phyloP scores from a whole-genome alignment of 2,329 filamentous ascomycete species.

The Emmonsia crescens region DNA sequence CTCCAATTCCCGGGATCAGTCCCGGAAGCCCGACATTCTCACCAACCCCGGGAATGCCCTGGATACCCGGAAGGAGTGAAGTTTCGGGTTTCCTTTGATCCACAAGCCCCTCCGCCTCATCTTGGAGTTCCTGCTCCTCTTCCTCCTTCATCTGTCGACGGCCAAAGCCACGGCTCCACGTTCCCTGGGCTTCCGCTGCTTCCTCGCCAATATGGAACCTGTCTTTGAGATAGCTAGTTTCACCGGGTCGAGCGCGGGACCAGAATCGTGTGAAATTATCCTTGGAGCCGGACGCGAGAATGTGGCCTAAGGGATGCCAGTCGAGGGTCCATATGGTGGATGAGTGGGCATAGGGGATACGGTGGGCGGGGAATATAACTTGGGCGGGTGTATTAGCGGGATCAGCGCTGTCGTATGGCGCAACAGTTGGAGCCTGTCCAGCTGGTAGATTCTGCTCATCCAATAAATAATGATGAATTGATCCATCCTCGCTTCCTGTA shows the following conservation, averaged over 20 bases:
- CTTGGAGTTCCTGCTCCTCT: conserved; percentile 85
- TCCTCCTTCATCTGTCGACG: conserved; percentile 75
- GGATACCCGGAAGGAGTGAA: conserved; percentile 41
- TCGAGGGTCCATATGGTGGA: conserved; percentile 96
- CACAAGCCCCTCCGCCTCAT: conserved; percentile 83
- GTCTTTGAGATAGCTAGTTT: conserved; percentile 75
- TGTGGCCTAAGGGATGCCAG: conserved; percentile 94
- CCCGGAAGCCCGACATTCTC: conserved; percentile 32
- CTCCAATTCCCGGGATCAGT: conserved; percentile 39
- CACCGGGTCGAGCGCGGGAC: conserved; percentile 81
- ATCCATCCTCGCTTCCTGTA: conserved; percentile 81
- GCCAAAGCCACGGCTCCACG: conserved; percentile 72
- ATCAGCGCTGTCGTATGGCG: conserved; percentile 77
- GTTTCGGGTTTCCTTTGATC: conserved; percentile 74
- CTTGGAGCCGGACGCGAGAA: conserved; percentile 89
- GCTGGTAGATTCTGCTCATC: conserved; percentile 82
- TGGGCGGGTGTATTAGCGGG: conserved; percentile 70
- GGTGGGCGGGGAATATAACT: conserved; percentile 86
- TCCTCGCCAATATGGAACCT: conserved; percentile 91
- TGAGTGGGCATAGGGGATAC: conserved; percentile 76
- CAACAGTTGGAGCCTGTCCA: conserved; percentile 59
- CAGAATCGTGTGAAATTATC: conserved; percentile 96
- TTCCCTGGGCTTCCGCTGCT: conserved; percentile 88
- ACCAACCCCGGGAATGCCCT: conserved; percentile 42
- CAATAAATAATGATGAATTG: conserved; percentile 86